Evolutionary conservation across 1,139 yeast species (phyloP), one percentile per base, ranked within the genome.

Genomic region (Arxiozyma slooffiae): DNA sequence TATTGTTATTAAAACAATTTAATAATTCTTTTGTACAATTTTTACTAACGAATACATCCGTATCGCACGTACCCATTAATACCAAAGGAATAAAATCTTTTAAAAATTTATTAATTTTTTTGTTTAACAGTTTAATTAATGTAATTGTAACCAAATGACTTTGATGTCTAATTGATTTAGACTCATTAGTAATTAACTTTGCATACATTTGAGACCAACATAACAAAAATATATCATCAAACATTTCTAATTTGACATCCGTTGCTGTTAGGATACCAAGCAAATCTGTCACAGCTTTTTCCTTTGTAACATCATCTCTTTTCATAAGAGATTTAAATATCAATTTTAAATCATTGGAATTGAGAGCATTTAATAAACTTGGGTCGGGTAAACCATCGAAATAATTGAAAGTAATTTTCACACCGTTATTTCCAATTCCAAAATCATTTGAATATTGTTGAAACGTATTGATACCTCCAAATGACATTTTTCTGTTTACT

Each of bases 171-270:
- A 87, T 87, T 18, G 70, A 68, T 57, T 84, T 78, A 3, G 90
- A 79, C 51, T 79, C 79, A 56, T 85, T 95, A 14, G 83, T 74
- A 4, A 92, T 76, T 41, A 89, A 68, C 60, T 88, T 87, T 0
- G 96, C 84, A 60, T 86, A 90, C 43, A 86, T 59, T 63, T 87
- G 95, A 37, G 85, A 73, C 95, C 96, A 89, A 3, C 88, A 76
- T 7, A 78, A 70, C 7, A 81, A 61, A 2, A 77, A 75, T 53
- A 78, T 57, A 46, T 83, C 82, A 54, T 79, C 77, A 24, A 68
- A 67, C 47, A 71, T 61, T 9, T 63, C 60, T 4, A 34, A 18
- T 24, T 66, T 59, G 3, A 64, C 62, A 3, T 67, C 61, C 5
- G 65, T 53, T n/a, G 64, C 63, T 2, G 57, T 58, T 4, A 76